A percentile compares a stretch with the other conserved stretches of the same genome.
Conservation (phyloP, 2,329 filamentous ascomycete genomes). For the Cladosporium phlei region DNA sequence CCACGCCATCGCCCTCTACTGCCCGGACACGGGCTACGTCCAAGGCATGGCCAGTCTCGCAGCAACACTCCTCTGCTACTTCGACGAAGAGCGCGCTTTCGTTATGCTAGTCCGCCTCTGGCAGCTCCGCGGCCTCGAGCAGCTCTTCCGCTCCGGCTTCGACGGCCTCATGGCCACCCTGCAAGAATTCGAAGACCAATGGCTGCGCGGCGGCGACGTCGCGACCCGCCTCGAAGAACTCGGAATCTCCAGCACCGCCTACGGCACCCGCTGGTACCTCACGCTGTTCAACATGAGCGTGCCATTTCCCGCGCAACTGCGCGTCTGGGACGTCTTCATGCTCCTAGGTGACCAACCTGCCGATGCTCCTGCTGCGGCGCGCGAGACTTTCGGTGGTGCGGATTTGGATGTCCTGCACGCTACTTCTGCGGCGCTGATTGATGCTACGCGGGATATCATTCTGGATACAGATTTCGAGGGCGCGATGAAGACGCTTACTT, state of each 20-base stretch:
- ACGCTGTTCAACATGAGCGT: conserved; percentile 97
- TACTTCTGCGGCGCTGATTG: conserved; percentile 81
- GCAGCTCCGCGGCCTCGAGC: conserved; percentile 79
- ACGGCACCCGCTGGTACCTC: conserved; percentile 94
- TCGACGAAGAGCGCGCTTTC: conserved; percentile 89
- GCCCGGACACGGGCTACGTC: conserved; percentile 87
- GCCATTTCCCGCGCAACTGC: conserved; percentile 86
- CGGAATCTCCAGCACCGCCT: conserved; percentile 80
- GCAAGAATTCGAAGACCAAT: conserved; percentile 76
- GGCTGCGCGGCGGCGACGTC: conserved; percentile 76
- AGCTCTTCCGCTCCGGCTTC: conserved; percentile 80
- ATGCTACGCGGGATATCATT: conserved; percentile 81
- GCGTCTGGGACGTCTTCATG: conserved; percentile 98
- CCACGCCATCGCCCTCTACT: conserved; percentile 86
- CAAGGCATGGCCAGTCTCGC: conserved; percentile 96
- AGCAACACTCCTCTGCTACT: conserved; percentile 91
- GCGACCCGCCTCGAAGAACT: conserved; percentile 71
- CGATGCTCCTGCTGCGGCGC: conserved; percentile 29
- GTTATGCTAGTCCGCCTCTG: conserved; percentile 96
- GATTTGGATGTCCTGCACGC: conserved; percentile 87
- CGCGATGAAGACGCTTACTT: conserved; percentile 93
- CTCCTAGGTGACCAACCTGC: conserved; percentile 64
- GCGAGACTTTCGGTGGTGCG: conserved; percentile 45
- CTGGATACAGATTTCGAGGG: conserved; percentile 95
- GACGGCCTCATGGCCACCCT: conserved; percentile 80